Base-by-base conservation (phyloP, 2,329 filamentous ascomycete genomes). In the Aureobasidium sp. region DNA sequence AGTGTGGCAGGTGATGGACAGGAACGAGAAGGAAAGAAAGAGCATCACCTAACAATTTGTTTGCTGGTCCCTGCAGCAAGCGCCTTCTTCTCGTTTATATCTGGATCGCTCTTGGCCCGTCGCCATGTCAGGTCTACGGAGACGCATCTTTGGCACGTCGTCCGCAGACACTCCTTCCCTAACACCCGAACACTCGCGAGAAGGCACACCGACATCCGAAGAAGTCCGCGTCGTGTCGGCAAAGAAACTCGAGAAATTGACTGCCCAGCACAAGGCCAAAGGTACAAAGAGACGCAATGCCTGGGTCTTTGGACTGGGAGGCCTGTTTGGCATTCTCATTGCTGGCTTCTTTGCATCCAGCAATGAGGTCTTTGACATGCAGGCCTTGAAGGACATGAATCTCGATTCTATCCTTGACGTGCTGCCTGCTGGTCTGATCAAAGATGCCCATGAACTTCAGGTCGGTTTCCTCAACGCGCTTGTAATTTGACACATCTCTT, bases 321-420 rank as follows among this genome's bases (percentile, higher is more conserved):
- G 91, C 44, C 70, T 99, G n/a, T 93, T 94, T 68, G 94, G 94
- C 13, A 83, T 99, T 61, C 77, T 96, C n/a, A 81, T 87, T 2
- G 94, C 94, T 1, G 87, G 91, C 34, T 91, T 96, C 74, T 94
- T 99, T 68, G 93, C 92, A 34, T 88, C 88, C 66, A 89, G 83
- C 73, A 94, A 92, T 75, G 91, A 97, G 70, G 82, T 97, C 65
- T 92, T 97, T 65, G 91, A 91, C 64, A 80, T 97, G 65, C 90
- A 93, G 62, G 80, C 89, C 52, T 70, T 87, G 65, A 78, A 83
- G 70, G 83, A 86, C 65, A 73, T 90, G 70, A 94, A 90, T 70
- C 83, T 99, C 76, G 92, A 97, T 67, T 88, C 85, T 64, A 76
- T 97, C 62, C 81, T 96, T 61, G 94, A 97, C 74, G 91, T 89